Percentiles rank a stretch among this genome's conserved stretches.
phyloP scores from a whole-genome alignment of 1,284 basidiomycete species.

The Gymnopus androsaceus region DNA sequence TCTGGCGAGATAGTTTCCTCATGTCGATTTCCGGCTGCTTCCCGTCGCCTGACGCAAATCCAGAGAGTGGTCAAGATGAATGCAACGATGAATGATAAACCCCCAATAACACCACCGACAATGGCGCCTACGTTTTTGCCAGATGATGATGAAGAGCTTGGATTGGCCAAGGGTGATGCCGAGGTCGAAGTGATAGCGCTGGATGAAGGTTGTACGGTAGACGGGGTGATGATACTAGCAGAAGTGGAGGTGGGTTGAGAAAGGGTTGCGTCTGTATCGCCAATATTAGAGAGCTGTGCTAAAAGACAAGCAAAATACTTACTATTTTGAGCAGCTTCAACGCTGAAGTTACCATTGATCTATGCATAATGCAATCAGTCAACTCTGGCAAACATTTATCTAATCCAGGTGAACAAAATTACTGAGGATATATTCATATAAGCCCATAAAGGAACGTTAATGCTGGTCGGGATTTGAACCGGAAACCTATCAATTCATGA shows the following conservation, averaged over 20 bases:
- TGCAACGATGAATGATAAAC: conserved; percentile 37
- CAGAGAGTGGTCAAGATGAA: conserved; percentile 37
- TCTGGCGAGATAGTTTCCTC: background rate
- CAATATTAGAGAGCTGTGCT: background rate
- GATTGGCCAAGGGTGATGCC: conserved; percentile 10
- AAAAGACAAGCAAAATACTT: background rate
- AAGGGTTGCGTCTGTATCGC: conserved; percentile 4
- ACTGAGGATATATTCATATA: conserved; percentile 41
- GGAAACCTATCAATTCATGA: conserved; percentile 30
- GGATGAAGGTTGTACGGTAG: background rate
- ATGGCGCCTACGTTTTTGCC: conserved; percentile 45
- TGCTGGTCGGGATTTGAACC: conserved; percentile 28
- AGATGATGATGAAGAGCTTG: conserved; percentile 10
- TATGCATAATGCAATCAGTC: conserved; percentile 12
- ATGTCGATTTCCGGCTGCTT: background rate
- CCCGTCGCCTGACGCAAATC: conserved; percentile 31
- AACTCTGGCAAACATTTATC: background rate
- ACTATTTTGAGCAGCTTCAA: conserved; percentile 15
- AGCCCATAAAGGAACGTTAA: conserved; percentile 44
- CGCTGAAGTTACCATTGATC: conserved; percentile 36
- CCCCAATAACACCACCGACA: conserved; percentile 49
- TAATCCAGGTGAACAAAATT: conserved; percentile 9
- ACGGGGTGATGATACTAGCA: background rate
- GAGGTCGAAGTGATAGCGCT: background rate
- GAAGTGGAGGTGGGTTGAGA: conserved; percentile 1